Evolutionary conservation across 768 basidiomycete species (phyloP), one percentile per base, ranked within the genome.

Genomic region (Kwoniella europaea): DNA sequence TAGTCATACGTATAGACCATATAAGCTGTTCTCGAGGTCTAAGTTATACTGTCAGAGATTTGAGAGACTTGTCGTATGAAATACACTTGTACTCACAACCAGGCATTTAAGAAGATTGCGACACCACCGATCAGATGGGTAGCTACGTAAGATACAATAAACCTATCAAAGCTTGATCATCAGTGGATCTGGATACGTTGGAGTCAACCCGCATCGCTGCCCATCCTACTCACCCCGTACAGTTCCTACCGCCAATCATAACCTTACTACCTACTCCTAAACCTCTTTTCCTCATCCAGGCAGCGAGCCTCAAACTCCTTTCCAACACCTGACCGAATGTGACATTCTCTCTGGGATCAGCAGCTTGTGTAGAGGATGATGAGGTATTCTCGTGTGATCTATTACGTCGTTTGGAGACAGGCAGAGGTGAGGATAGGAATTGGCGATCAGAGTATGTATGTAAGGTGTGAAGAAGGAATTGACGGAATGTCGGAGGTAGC

Each of bases 41-140:
- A 22, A 12, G 4, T 6, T 35, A 16, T 20, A n/a, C 13, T 18
- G 10, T 52, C 42, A 56, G 63, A 35, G 18, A 44, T 29, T 18
- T 24, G 13, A 35, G 4, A 13, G 68, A 35, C 35, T 35, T 35
- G 35, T 35, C 35, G 7, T 6, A 35, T 7, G 35, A 35, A 35
- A 35, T 35, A 35, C 35, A 35, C 5, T 35, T 18, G 53, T n/a
- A 76, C 79, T 76, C 52, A 81, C 79, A 81, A 65, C 79, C 78
- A 79, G 7, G 77, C 76, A 62, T 81, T 81, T 7, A 81, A 61
- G 50, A 68, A 74, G 6, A 79, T 72, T 0, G 74, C 58, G 10
- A 81, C 68, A 9, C 76, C 79, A 9, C 77, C 79, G 24, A 81
- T 76, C 29, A 81, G 70, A 35, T 81, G 79, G 1, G 63, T 69